Evolutionary conservation across 1,284 basidiomycete species (phyloP).

Genomic region (Ganoderma boninense): DNA sequence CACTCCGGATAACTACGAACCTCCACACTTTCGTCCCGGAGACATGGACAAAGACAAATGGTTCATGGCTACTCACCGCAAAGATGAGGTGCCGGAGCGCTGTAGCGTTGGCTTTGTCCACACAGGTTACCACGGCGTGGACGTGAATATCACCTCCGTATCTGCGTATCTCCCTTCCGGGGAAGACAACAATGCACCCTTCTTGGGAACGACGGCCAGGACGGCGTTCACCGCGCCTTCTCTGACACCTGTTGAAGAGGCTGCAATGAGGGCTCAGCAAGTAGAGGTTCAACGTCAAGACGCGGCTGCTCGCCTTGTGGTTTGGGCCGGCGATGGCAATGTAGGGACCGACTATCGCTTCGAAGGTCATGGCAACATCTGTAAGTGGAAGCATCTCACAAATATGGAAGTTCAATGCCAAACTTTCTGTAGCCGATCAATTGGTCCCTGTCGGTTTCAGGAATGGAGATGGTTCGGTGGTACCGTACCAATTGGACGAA

Average conservation of each 20-base stretch:
- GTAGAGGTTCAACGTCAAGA: constrained; percentile 61
- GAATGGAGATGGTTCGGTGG: constrained; percentile 42
- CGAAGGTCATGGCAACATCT: neutral
- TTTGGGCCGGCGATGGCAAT: constrained; percentile 54
- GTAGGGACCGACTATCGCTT: neutral
- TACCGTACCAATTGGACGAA: constrained; percentile 43
- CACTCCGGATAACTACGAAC: constrained; percentile 81
- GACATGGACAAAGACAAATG: constrained; percentile 74
- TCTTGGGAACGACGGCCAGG: constrained; percentile 56
- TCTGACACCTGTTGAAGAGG: constrained; percentile 65
- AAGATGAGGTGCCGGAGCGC: constrained; percentile 73
- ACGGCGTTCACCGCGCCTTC: constrained; percentile 43
- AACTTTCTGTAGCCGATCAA: constrained; percentile 26
- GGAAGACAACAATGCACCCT: constrained; percentile 65
- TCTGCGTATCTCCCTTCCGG: constrained; percentile 74
- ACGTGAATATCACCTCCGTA: constrained; percentile 74
- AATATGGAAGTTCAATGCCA: neutral
- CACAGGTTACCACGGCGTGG: constrained; percentile 78
- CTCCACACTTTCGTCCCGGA: constrained; percentile 74
- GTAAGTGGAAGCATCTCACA: neutral
- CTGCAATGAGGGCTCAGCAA: constrained; percentile 58
- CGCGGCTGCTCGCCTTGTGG: constrained; percentile 50
- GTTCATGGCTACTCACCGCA: constrained; percentile 78
- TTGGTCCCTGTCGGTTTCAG: constrained; percentile 43
- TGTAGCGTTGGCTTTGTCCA: constrained; percentile 71